phyloP scores from a whole-genome alignment of 176 grass and related monocot genomes.

The Cocos nucifera region DNA sequence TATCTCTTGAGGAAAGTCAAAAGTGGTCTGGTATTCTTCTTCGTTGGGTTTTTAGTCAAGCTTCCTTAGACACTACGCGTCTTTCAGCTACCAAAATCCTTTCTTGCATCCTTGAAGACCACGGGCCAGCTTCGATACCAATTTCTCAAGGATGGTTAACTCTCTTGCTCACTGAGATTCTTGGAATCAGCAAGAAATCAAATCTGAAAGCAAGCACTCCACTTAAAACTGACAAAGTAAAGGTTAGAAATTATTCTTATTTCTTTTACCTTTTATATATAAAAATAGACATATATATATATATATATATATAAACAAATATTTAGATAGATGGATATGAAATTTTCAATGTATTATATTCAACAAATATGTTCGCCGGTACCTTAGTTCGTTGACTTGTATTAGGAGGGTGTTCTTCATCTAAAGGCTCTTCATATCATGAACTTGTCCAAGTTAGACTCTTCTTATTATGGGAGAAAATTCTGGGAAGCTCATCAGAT shows the following conservation, averaged over 20 bases:
- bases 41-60: constrained; percentile 76
- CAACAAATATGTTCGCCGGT: no score
- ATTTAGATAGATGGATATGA: not conserved
- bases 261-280: constrained; percentile 6
- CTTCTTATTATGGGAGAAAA: no score
- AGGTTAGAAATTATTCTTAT: constrained; percentile 30
- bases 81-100: constrained; percentile 67
- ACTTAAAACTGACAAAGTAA: constrained; percentile 60
- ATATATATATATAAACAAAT: not conserved
- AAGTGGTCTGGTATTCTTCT: constrained; percentile 92
- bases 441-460: no score
- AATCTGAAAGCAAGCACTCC: constrained; percentile 43
- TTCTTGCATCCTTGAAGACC: constrained; percentile 74
- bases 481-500: no score
- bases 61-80: constrained; percentile 55
- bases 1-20: constrained; percentile 85
- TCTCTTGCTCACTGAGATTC: constrained; percentile 61
- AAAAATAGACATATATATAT: not conserved
- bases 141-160: constrained; percentile 98
- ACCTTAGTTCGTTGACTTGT: no score
- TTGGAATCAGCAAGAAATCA: constrained; percentile 53
- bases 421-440: no score
- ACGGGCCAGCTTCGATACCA: constrained; percentile 67
- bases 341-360: no score
- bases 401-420: no score